phyloP scores from a whole-genome alignment of 108 stramenopile genomes.

The Chaetoceros muelleri region DNA sequence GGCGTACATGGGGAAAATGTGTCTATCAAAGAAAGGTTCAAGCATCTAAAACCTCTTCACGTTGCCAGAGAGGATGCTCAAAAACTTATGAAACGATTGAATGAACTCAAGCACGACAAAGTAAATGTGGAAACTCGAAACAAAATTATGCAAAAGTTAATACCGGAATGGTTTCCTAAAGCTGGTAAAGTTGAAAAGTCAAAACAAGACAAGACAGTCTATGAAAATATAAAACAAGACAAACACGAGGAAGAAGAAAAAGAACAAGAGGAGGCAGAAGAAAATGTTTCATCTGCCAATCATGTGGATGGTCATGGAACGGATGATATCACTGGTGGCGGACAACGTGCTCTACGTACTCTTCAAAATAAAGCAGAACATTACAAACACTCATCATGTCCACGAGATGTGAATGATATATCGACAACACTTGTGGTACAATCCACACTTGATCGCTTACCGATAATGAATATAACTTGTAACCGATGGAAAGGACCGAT shows the following conservation, averaged over 20 bases:
- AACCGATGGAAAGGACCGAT: conserved; percentile 66
- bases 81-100: background rate
- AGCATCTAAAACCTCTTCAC: background rate
- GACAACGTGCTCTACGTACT: conserved; percentile 12
- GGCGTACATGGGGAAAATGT: no score
- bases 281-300: background rate
- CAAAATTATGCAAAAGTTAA: conserved; percentile 8
- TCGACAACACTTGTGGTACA: conserved; percentile 50
- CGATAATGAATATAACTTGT: conserved; percentile 65
- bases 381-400: conserved; percentile 6
- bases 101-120: background rate
- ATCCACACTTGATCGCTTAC: conserved; percentile 54
- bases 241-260: conserved; percentile 1
- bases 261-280: background rate
- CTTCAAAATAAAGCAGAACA: conserved; percentile 8
- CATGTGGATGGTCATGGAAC: background rate
- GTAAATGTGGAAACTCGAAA: background rate
- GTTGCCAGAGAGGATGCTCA: background rate
- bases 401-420: background rate
- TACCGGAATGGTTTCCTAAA: conserved; percentile 22
- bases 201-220: background rate
- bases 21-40: no score
- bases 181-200: background rate
- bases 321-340: background rate
- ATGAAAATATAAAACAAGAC: background rate